phyloP scores from a whole-genome alignment of 129 eudicot genomes.

The Centella asiatica region DNA sequence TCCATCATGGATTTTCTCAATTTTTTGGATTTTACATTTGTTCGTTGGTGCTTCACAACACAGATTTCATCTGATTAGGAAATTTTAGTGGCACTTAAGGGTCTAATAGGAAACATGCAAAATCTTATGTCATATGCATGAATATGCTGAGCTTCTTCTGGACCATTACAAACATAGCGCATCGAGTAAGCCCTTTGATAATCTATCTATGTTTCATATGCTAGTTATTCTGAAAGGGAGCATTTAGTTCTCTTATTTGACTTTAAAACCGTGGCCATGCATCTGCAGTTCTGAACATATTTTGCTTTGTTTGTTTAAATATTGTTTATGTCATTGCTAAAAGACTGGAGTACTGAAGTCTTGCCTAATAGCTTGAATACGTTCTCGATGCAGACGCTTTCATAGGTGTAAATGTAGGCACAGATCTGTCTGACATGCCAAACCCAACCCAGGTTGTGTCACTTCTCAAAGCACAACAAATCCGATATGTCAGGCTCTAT shows the following conservation, averaged over 20 bases:
- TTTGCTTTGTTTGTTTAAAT: not conserved
- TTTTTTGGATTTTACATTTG: not conserved
- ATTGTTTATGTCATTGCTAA: conserved; percentile 8
- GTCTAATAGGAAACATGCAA: conserved; percentile 5
- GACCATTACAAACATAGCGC: too few species aligned
- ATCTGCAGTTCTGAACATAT: too few species aligned
- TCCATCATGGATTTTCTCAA: not conserved
- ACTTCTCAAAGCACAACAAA: conserved; percentile 70
- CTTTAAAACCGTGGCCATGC: too few species aligned
- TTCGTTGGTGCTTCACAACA: not conserved
- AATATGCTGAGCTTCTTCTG: too few species aligned
- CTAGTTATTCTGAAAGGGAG: too few species aligned
- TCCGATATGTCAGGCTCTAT: conserved; percentile 48
- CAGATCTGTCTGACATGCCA: conserved; percentile 61
- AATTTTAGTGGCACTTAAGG: not conserved
- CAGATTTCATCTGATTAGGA: not conserved
- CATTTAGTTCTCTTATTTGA: too few species aligned
- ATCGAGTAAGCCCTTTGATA: too few species aligned
- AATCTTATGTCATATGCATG: conserved; percentile 6
- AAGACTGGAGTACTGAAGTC: conserved; percentile 3
- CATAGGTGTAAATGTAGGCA: conserved; percentile 61
- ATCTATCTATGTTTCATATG: too few species aligned
- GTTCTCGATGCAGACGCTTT: conserved; percentile 36
- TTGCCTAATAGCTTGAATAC: not conserved
- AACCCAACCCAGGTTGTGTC: conserved; percentile 64